Percentiles rank a stretch among this genome's conserved stretches.
These are phyloP conservation scores for Lentinus brumalis DNA, from an alignment of 768 basidiomycete species.

Conservation along the genomic window DNA sequence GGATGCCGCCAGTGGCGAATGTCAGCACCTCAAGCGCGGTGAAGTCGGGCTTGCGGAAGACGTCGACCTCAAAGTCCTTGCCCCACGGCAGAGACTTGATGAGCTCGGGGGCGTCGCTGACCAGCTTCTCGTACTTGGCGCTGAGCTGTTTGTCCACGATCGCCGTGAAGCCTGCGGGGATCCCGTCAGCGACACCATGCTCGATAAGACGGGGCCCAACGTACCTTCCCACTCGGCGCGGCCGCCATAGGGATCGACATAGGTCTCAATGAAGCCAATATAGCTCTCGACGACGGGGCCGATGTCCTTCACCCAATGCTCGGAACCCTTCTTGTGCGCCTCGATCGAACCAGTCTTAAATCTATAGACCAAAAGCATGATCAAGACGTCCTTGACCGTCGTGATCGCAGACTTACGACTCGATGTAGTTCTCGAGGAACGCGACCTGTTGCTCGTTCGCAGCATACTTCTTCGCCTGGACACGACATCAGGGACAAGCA, in stretches of 20 bases:
- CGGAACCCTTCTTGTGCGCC: constrained; percentile 77
- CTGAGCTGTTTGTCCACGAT: constrained; percentile 85
- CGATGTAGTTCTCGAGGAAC: constrained; percentile 79
- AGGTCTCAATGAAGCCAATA: constrained; percentile 82
- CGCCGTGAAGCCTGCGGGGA: constrained; percentile 75
- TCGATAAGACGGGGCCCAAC: neutral
- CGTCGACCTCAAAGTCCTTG: constrained; percentile 44
- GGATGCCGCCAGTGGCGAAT: constrained; percentile 88
- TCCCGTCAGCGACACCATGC: neutral
- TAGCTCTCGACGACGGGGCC: constrained; percentile 89
- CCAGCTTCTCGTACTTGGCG: constrained; percentile 78
- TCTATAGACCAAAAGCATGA: no score
- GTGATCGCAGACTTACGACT: constrained; percentile 76
- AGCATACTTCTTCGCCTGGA: constrained; percentile 70
- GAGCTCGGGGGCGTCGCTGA: constrained; percentile 73
- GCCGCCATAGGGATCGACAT: constrained; percentile 85
- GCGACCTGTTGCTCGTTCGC: constrained; percentile 71
- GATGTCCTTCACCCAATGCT: constrained; percentile 83
- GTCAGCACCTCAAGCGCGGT: constrained; percentile 81
- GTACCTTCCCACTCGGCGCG: constrained; percentile 92
- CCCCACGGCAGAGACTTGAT: constrained; percentile 89
- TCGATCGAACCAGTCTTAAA: constrained; percentile 80
- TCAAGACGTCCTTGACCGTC: no score
- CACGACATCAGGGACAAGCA: neutral
- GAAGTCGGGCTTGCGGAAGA: constrained; percentile 87